These are phyloP conservation scores for Neurospora tetraspora DNA, from an alignment of 495 filamentous ascomycete species.

Conservation along the genomic window DNA sequence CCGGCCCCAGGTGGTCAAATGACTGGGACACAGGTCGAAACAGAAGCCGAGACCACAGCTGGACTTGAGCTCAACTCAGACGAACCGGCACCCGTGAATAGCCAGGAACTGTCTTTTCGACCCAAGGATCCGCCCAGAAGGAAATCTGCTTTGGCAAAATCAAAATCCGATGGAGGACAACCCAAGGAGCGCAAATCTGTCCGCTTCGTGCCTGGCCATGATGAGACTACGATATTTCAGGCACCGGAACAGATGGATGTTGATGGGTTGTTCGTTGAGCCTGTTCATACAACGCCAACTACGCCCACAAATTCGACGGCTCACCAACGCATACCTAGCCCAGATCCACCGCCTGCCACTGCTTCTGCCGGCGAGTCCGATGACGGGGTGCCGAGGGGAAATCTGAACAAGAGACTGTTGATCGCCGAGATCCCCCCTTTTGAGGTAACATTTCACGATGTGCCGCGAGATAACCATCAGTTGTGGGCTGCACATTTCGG, in stretches of 20 bases:
- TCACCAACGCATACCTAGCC: conserved; percentile 3
- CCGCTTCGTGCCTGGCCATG: conserved; percentile 23
- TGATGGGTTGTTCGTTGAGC: not conserved
- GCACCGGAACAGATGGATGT: conserved; percentile 20
- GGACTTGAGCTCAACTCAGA: not conserved
- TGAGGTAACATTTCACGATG: conserved; percentile 21
- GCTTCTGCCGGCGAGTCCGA: not conserved
- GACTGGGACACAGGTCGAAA: not conserved
- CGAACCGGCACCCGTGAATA: not conserved
- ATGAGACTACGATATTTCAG: conserved; percentile 7
- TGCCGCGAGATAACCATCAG: conserved; percentile 16
- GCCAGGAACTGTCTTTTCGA: not conserved
- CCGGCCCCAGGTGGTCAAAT: not conserved
- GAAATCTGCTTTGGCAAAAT: not conserved
- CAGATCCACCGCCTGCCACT: conserved; percentile 12
- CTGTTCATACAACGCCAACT: not conserved
- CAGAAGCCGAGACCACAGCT: not conserved
- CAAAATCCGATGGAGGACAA: not conserved
- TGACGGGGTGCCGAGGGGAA: conserved; percentile 10
- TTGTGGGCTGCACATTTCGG: conserved; percentile 29
- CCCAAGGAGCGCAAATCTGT: conserved; percentile 29
- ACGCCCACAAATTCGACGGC: not conserved
- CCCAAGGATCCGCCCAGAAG: not conserved
- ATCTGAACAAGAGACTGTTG: conserved; percentile 16
- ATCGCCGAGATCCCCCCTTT: conserved; percentile 16